A percentile compares a stretch with the other conserved stretches of the same genome.
Evolutionary conservation across 2,329 filamentous ascomycete genomes (phyloP).

Genomic region (Alternaria tenuissima): DNA sequence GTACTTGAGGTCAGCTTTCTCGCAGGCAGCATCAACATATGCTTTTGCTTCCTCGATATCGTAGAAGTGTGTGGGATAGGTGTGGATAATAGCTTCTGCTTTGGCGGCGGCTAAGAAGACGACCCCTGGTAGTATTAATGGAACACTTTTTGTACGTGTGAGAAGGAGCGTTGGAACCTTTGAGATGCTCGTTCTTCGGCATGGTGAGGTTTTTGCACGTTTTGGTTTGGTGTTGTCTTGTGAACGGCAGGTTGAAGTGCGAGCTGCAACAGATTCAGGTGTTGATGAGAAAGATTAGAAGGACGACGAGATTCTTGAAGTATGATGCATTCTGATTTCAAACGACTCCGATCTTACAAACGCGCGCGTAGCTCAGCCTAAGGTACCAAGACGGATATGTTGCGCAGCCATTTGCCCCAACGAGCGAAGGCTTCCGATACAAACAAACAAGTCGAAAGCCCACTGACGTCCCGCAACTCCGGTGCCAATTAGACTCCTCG

Average conservation of each 20-base stretch:
- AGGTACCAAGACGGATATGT: neutral
- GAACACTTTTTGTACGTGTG: neutral
- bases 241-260: neutral
- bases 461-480: neutral
- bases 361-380: neutral
- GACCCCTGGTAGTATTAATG: neutral
- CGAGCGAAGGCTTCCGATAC: neutral
- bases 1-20: neutral
- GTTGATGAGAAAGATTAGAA: neutral
- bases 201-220: neutral
- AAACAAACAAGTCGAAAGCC: neutral
- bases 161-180: neutral
- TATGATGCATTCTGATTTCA: neutral
- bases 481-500: neutral
- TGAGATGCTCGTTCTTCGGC: neutral
- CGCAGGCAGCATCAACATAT: conserved; percentile 3
- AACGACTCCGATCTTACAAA: neutral
- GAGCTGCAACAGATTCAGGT: neutral
- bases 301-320: neutral
- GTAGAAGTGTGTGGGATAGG: conserved; percentile 14
- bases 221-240: neutral
- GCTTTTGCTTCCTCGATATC: conserved; percentile 15
- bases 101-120: neutral
- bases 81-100: neutral
- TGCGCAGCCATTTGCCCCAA: neutral